These are phyloP conservation scores for Hericium coralloides DNA, from an alignment of 768 basidiomycete genomes.

Conservation along the genomic window DNA sequence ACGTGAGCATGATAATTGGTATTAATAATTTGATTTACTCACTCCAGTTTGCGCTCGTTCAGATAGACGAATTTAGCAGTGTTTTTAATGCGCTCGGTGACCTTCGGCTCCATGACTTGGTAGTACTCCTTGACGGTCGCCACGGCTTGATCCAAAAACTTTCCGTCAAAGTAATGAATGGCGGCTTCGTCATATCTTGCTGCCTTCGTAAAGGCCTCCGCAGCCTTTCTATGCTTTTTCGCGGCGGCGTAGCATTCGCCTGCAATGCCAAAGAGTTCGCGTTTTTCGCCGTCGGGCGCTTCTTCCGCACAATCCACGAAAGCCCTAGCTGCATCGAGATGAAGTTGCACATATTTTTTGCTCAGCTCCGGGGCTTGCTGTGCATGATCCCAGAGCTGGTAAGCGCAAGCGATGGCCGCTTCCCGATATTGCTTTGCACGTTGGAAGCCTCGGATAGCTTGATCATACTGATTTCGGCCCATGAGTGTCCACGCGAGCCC, in stretches of 20 bases:
- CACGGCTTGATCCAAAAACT: constrained; percentile 45
- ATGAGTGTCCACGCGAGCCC: constrained; percentile 22
- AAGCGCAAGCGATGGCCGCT: neutral
- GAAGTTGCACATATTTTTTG: constrained; percentile 23
- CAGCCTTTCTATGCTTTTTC: constrained; percentile 33
- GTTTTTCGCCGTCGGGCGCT: constrained; percentile 16
- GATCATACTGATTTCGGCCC: constrained; percentile 15
- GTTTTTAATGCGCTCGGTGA: constrained; percentile 29
- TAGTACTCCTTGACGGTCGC: constrained; percentile 30
- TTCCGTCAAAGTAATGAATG: constrained; percentile 38
- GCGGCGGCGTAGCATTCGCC: constrained; percentile 39
- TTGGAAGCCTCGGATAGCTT: neutral
- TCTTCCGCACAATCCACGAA: constrained; percentile 32
- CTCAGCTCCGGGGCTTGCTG: constrained; percentile 30
- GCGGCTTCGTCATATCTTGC: constrained; percentile 36
- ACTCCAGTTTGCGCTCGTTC: constrained; percentile 26
- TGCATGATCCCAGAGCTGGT: constrained; percentile 20
- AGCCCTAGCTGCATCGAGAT: constrained; percentile 34
- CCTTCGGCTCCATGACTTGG: constrained; percentile 20
- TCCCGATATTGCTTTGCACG: neutral
- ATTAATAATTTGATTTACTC: neutral
- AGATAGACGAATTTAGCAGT: constrained; percentile 41
- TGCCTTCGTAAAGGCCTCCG: constrained; percentile 32
- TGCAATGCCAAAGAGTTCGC: constrained; percentile 28
- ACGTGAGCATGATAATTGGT: neutral